A percentile compares a stretch with the other conserved stretches of the same genome.
Evolutionary conservation across 805 yeast genomes (phyloP).

Genomic region (Starmerella apicola): DNA sequence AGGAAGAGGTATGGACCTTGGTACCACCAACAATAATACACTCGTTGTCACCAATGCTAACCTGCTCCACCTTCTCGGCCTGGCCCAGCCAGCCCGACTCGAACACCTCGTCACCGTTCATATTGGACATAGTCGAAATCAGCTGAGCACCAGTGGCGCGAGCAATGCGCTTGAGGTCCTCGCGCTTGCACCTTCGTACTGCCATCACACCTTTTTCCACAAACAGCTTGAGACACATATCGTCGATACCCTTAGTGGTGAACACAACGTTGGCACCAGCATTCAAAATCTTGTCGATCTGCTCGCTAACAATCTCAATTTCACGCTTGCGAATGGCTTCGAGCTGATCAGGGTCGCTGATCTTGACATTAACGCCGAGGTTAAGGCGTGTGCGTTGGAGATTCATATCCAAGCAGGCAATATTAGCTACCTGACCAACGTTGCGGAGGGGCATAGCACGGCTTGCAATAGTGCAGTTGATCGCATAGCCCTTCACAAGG

Average conservation of each 20-base stretch:
- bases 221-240: slow-evolving; percentile 78
- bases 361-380: slow-evolving; percentile 92
- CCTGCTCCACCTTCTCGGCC: slow-evolving; percentile 85
- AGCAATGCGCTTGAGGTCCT: slow-evolving; percentile 91
- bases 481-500: slow-evolving; percentile 84
- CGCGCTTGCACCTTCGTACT: slow-evolving; percentile 92
- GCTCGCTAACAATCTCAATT: slow-evolving; percentile 71
- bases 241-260: slow-evolving; percentile 92
- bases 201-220: slow-evolving; percentile 90
- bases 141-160: slow-evolving; percentile 96
- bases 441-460: slow-evolving; percentile 85
- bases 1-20: slow-evolving; percentile 78
- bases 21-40: slow-evolving; percentile 87
- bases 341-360: slow-evolving; percentile 93
- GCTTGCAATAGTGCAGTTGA: slow-evolving; percentile 92
- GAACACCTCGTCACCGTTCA: slow-evolving; percentile 92
- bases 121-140: slow-evolving; percentile 72
- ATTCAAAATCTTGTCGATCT: slow-evolving; percentile 63
- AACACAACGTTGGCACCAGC: slow-evolving; percentile 89
- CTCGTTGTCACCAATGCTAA: slow-evolving; percentile 88
- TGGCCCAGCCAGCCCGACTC: slow-evolving; percentile 73
- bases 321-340: slow-evolving; percentile 87
- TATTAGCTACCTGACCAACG: slow-evolving; percentile 42
- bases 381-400: slow-evolving; percentile 96
- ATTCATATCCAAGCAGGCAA: slow-evolving; percentile 83